A percentile compares a stretch with the other conserved stretches of the same genome.
Conservation (phyloP, 805 yeast species). For the Brettanomyces sp. region DNA sequence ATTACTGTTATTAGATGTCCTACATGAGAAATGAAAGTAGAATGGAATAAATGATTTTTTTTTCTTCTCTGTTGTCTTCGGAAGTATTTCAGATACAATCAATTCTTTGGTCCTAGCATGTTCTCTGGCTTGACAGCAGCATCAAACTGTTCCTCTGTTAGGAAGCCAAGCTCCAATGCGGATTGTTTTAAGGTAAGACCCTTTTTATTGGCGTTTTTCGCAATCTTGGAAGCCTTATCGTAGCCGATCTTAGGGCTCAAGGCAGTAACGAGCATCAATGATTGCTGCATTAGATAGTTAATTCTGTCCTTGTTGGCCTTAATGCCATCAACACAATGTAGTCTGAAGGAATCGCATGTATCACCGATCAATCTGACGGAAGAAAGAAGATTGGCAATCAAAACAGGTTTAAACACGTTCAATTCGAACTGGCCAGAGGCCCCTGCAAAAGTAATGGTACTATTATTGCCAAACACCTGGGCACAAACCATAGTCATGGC, state of each 20-base stretch:
- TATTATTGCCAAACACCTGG: constrained; percentile 95
- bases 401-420: constrained; percentile 94
- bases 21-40: too few species aligned
- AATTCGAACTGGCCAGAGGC: constrained; percentile 98
- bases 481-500: constrained; percentile 97
- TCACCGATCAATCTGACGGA: constrained; percentile 87
- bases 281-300: constrained; percentile 80
- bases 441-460: constrained; percentile 93
- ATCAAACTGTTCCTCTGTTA: constrained; percentile 81
- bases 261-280: constrained; percentile 97
- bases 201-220: constrained; percentile 97
- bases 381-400: constrained; percentile 83
- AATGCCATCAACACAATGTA: constrained; percentile 93
- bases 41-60: too few species aligned
- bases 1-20: too few species aligned
- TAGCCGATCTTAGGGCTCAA: constrained; percentile 98
- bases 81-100: not conserved
- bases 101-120: constrained; percentile 85
- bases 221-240: constrained; percentile 94
- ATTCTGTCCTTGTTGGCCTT: constrained; percentile 82
- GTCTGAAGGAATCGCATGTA: constrained; percentile 82
- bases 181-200: constrained; percentile 92
- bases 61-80: too few species aligned
- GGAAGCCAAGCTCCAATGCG: constrained; percentile 83
- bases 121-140: constrained; percentile 96